Conservation (phyloP, 2,329 filamentous ascomycete genomes). For the Fusarium drepaniforme region DNA sequence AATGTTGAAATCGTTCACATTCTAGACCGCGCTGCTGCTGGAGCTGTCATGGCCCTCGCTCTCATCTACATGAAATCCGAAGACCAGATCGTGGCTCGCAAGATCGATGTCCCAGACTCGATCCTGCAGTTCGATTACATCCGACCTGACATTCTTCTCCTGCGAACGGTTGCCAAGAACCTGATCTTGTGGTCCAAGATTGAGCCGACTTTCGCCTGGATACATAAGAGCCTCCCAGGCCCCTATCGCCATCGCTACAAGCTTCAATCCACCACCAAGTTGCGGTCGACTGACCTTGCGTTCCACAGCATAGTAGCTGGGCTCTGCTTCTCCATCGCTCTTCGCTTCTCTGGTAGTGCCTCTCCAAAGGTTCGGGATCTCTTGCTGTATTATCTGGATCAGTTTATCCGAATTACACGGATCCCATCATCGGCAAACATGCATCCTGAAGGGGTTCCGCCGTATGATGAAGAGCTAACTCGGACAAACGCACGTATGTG, state of each 20-base stretch:
- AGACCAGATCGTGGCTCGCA: slow-evolving; percentile 85
- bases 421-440: slow-evolving; percentile 56
- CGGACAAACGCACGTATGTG: slow-evolving; percentile 89
- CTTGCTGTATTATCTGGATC: slow-evolving; percentile 85
- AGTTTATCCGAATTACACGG: slow-evolving; percentile 83
- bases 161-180: slow-evolving; percentile 90
- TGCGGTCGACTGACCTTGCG: slow-evolving; percentile 87
- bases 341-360: slow-evolving; percentile 81
- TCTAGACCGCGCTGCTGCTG: slow-evolving; percentile 91
- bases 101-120: slow-evolving; percentile 93
- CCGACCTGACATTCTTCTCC: slow-evolving; percentile 89
- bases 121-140: slow-evolving; percentile 95
- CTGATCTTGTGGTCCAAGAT: slow-evolving; percentile 94
- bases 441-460: slow-evolving; percentile 48
- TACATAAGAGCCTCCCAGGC: slow-evolving; percentile 77
- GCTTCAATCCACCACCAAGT: slow-evolving; percentile 68
- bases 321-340: slow-evolving; percentile 83
- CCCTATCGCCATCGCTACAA: slow-evolving; percentile 74
- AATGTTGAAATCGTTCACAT: slow-evolving; percentile 94
- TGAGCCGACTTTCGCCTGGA: slow-evolving; percentile 79
- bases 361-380: slow-evolving; percentile 81
- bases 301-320: slow-evolving; percentile 94
- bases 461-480: slow-evolving; percentile 88
- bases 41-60: slow-evolving; percentile 89
- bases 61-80: slow-evolving; percentile 98